Evolutionary conservation across 495 filamentous ascomycete genomes (phyloP).

Genomic region (Trichoderma erinaceum): DNA sequence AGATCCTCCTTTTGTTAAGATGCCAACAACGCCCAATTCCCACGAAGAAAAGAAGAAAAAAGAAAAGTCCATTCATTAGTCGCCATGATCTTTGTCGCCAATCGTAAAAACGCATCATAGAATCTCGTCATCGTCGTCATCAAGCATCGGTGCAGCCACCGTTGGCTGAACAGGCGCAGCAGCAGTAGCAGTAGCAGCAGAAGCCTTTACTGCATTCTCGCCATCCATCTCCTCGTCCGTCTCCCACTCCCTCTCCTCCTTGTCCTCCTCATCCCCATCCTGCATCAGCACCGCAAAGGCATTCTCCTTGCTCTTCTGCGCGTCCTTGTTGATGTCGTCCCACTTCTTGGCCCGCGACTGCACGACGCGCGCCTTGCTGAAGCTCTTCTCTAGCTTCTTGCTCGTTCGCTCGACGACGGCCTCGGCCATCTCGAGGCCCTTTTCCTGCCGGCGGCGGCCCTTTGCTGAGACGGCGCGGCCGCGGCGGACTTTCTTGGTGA

Average conservation of each 20-base stretch:
- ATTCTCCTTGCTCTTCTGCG: slow-evolving; percentile 2
- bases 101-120: background rate
- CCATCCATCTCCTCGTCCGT: slow-evolving; percentile 36
- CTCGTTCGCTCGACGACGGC: slow-evolving; percentile 61
- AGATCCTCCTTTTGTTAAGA: background rate
- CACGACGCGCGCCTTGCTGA: slow-evolving; percentile 53
- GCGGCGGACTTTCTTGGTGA: slow-evolving; percentile 59
- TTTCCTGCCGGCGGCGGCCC: slow-evolving; percentile 62
- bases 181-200: background rate
- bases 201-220: background rate
- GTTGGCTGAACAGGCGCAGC: background rate
- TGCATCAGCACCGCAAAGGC: slow-evolving; percentile 1
- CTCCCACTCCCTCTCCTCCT: slow-evolving; percentile 24
- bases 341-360: slow-evolving; percentile 48
- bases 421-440: slow-evolving; percentile 68
- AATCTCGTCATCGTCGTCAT: slow-evolving; percentile 16
- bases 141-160: background rate
- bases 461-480: slow-evolving; percentile 54
- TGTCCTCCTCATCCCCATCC: background rate
- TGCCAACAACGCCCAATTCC: background rate
- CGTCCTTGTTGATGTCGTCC: slow-evolving; percentile 53
- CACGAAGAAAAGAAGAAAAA: background rate
- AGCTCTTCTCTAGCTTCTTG: slow-evolving; percentile 63
- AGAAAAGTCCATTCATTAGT: background rate
- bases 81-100: background rate